Conservation (phyloP, 129 eudicot species). For the Artemisia argyi region DNA sequence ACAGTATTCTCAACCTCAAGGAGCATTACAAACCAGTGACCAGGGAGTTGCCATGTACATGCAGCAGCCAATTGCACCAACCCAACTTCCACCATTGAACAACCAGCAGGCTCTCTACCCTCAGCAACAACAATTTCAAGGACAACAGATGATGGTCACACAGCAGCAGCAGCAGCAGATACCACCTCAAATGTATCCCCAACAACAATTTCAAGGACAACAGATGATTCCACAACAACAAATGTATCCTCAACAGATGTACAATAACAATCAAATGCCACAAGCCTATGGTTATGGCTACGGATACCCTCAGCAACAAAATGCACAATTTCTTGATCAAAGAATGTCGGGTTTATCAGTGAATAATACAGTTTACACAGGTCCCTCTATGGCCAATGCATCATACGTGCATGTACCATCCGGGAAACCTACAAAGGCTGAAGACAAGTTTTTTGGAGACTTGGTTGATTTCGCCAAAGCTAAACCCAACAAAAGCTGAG, state of each 20-base stretch:
- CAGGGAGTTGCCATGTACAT: slow-evolving; percentile 45
- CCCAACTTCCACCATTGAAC: slow-evolving; percentile 26
- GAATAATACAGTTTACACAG: slow-evolving; percentile 30
- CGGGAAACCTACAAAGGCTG: slow-evolving; percentile 71
- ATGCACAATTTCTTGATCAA: slow-evolving; percentile 57
- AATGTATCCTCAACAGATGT: slow-evolving; percentile 57
- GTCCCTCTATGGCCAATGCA: slow-evolving; percentile 41
- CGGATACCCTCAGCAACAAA: slow-evolving; percentile 54
- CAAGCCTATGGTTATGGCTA: slow-evolving; percentile 40
- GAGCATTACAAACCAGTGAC: slow-evolving; percentile 18
- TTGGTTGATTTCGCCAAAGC: slow-evolving; percentile 76
- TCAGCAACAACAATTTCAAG: slow-evolving; percentile 38
- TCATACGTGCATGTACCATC: slow-evolving; percentile 60
- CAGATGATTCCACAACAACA: slow-evolving; percentile 40
- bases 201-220: slow-evolving; percentile 41
- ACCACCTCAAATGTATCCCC: slow-evolving; percentile 46
- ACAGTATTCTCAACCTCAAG: slow-evolving; percentile 37
- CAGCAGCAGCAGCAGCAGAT: too few species aligned
- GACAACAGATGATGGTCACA: slow-evolving; percentile 42
- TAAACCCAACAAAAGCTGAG: slow-evolving; percentile 61
- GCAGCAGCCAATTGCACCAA: slow-evolving; percentile 20
- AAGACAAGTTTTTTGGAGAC: slow-evolving; percentile 85
- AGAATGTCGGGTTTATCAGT: slow-evolving; percentile 58
- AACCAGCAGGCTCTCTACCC: slow-evolving; percentile 38
- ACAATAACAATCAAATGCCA: slow-evolving; percentile 57